Percentiles rank a stretch among this genome's conserved stretches.
These are phyloP conservation scores for Allantophomopsis lycopodina DNA, from an alignment of 2,329 filamentous ascomycete species.

Conservation along the genomic window DNA sequence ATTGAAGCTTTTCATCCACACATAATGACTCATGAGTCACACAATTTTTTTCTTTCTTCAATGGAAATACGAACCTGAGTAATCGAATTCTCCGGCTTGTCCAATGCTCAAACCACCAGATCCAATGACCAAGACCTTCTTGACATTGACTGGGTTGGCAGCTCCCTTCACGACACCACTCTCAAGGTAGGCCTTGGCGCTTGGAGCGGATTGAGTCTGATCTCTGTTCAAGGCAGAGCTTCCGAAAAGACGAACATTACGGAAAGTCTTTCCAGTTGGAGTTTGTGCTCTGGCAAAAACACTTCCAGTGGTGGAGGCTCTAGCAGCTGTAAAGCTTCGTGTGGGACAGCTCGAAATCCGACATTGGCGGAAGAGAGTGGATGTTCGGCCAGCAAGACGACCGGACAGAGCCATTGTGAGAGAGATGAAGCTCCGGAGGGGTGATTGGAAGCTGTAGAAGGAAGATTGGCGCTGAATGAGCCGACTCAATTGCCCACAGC, in stretches of 20 bases:
- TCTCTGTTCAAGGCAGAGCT: constrained; percentile 11
- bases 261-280: constrained; percentile 10
- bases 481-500: constrained; percentile 3
- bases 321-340: constrained; percentile 14
- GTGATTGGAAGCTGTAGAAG: constrained; percentile 2
- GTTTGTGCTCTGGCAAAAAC: constrained; percentile 8
- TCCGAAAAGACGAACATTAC: constrained; percentile 16
- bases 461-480: constrained; percentile 1
- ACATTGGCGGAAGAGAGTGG: constrained; percentile 17
- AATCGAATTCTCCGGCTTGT: constrained; percentile 96
- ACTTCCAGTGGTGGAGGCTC: no score
- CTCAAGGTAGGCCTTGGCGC: constrained; percentile 75
- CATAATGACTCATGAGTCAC: no score
- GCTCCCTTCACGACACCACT: constrained; percentile 74
- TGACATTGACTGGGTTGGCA: constrained; percentile 70
- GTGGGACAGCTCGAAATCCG: constrained; percentile 9
- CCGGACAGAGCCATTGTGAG: constrained; percentile 18
- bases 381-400: constrained; percentile 15
- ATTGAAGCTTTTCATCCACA: no score
- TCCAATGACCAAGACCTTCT: constrained; percentile 94
- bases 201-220: constrained; percentile 54
- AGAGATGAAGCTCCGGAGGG: constrained; percentile 4
- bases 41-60: no score
- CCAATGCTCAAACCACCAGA: constrained; percentile 93
- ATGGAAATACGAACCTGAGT: constrained; percentile 54